Evolutionary conservation across 2,329 filamentous ascomycete species (phyloP).

Genomic region (Thelonectria discophora): DNA sequence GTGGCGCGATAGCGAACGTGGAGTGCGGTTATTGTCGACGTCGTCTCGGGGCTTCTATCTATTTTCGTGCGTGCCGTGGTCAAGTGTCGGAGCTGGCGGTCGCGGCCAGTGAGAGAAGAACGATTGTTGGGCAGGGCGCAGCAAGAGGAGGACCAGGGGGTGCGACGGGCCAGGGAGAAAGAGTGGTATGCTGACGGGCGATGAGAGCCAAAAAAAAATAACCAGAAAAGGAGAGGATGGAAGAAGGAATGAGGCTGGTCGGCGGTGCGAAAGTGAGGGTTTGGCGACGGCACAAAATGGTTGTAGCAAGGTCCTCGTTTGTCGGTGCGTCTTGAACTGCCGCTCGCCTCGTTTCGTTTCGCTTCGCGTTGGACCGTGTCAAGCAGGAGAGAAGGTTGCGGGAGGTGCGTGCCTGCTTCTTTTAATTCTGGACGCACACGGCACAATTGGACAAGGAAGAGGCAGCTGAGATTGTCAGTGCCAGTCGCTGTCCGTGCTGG

Average conservation of each 20-base stretch:
- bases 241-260: neutral
- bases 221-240: neutral
- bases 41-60: neutral
- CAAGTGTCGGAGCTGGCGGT: slow-evolving; percentile 2
- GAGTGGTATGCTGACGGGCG: slow-evolving; percentile 10
- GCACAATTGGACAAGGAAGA: neutral
- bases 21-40: neutral
- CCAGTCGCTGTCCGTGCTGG: slow-evolving; percentile 21
- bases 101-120: slow-evolving; percentile 6
- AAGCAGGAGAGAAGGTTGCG: neutral
- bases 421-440: slow-evolving; percentile 10
- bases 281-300: neutral
- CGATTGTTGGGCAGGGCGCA: slow-evolving; percentile 11
- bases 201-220: slow-evolving; percentile 1
- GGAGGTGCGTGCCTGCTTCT: slow-evolving; percentile 13
- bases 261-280: neutral
- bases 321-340: neutral
- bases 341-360: slow-evolving; percentile 3
- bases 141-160: slow-evolving; percentile 10
- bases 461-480: slow-evolving; percentile 5
- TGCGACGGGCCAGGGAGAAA: slow-evolving; percentile 5
- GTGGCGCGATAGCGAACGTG: slow-evolving; percentile 12
- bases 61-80: slow-evolving; percentile 3
- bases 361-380: slow-evolving; percentile 4
- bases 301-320: too few species aligned